Conservation (phyloP, 306 rosid genomes). For the Medicago arabica region DNA sequence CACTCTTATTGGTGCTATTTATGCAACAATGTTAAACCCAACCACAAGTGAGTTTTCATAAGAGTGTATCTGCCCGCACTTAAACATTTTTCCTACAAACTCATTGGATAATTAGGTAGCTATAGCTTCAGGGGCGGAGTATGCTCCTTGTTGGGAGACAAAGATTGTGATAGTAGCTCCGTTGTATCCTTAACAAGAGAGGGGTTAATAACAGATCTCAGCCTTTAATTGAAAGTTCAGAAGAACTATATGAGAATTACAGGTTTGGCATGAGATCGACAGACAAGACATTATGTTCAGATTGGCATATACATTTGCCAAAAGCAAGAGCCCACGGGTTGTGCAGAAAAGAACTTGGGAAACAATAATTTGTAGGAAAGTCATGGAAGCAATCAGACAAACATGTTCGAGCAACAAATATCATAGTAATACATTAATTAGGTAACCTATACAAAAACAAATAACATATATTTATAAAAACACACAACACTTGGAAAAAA, state of each 20-base stretch:
- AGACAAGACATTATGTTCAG: conserved; percentile 2
- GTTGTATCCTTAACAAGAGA: neutral
- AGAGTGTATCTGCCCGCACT: conserved; percentile 3
- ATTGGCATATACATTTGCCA: conserved; percentile 23
- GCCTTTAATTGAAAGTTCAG: too few relatives aligned
- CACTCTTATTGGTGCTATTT: conserved; percentile 18
- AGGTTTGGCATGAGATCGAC: conserved; percentile 25
- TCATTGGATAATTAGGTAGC: conserved; percentile 1
- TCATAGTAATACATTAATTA: conserved; percentile 22
- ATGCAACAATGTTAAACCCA: conserved; percentile 13
- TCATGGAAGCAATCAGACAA: neutral
- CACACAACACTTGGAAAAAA: conserved; percentile 35
- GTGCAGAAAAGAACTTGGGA: conserved; percentile 5
- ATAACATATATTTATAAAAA: neutral
- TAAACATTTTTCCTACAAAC: conserved; percentile 21
- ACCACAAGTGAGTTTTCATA: conserved; percentile 28
- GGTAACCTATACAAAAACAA: neutral
- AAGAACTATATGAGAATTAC: neutral
- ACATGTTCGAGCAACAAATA: conserved; percentile 21
- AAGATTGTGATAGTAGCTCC: neutral
- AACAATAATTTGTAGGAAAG: neutral
- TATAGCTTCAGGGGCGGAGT: neutral
- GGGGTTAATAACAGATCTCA: too few relatives aligned
- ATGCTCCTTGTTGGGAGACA: conserved; percentile 9
- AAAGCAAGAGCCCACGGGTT: conserved; percentile 10